Evolutionary conservation across 2,329 filamentous ascomycete species (phyloP).

Genomic region (Fusarium xyrophilum): DNA sequence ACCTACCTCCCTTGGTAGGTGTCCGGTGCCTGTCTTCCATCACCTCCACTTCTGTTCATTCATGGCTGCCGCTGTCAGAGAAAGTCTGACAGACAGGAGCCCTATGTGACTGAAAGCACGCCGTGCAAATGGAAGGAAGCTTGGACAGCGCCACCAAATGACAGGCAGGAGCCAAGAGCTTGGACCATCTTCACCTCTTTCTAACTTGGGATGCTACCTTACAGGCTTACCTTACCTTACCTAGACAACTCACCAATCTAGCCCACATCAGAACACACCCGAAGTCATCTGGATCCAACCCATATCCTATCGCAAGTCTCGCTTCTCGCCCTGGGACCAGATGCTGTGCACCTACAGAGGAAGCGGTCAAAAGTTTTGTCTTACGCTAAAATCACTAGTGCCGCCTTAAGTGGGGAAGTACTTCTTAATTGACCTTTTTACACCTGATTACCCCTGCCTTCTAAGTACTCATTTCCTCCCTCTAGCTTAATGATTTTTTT

Average conservation of each 20-base stretch:
- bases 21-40: not conserved
- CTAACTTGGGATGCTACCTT: not conserved
- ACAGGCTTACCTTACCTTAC: not conserved
- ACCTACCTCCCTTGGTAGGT: not conserved
- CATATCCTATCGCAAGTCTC: not conserved
- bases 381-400: no score
- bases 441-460: no score
- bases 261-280: constrained; percentile 17
- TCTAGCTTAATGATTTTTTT: no score
- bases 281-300: constrained; percentile 8
- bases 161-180: constrained; percentile 25
- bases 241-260: constrained; percentile 1
- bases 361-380: no score
- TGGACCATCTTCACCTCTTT: constrained; percentile 4
- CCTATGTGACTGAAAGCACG: constrained; percentile 11
- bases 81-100: not conserved
- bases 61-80: not conserved
- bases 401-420: no score
- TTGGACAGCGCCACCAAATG: constrained; percentile 14
- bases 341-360: constrained; percentile 8
- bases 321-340: constrained; percentile 4
- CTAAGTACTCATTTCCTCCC: no score
- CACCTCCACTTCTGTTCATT: not conserved
- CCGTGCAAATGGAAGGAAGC: constrained; percentile 13
- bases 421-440: no score